Evolutionary conservation across 306 rosid genomes (phyloP).

Genomic region (Lotus japonicus): DNA sequence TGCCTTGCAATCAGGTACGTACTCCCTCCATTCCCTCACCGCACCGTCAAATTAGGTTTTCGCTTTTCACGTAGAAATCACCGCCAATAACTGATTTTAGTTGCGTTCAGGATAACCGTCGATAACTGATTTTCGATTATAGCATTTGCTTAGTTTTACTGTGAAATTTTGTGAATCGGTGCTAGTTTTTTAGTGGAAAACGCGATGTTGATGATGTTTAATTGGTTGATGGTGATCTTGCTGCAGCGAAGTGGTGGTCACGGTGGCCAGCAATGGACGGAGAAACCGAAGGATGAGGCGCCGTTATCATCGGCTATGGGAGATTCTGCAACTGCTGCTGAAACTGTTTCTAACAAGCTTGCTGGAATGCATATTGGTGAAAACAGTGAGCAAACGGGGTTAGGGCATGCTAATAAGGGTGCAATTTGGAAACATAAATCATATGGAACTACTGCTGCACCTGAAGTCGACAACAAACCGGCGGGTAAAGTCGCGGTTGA

Average conservation of each 20-base stretch:
- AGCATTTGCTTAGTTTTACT: too few relatives aligned
- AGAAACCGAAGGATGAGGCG: constrained; percentile 27
- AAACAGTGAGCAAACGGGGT: constrained; percentile 21
- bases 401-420: constrained; percentile 9
- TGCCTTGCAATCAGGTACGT: constrained; percentile 57
- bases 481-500: constrained; percentile 8
- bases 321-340: constrained; percentile 23
- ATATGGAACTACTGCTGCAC: constrained; percentile 45
- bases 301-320: constrained; percentile 23
- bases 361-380: constrained; percentile 39
- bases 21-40: neutral
- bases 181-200: neutral
- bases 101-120: too few relatives aligned
- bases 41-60: neutral
- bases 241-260: constrained; percentile 44
- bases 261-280: constrained; percentile 31
- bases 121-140: too few relatives aligned
- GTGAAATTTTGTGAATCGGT: neutral
- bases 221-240: neutral
- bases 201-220: neutral
- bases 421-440: constrained; percentile 47
- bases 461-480: constrained; percentile 31
- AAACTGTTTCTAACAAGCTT: constrained; percentile 36
- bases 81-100: too few relatives aligned
- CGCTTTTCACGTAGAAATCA: neutral